Evolutionary conservation across 2,329 filamentous ascomycete genomes (phyloP).

Genomic region (Niveomyces coronatus): DNA sequence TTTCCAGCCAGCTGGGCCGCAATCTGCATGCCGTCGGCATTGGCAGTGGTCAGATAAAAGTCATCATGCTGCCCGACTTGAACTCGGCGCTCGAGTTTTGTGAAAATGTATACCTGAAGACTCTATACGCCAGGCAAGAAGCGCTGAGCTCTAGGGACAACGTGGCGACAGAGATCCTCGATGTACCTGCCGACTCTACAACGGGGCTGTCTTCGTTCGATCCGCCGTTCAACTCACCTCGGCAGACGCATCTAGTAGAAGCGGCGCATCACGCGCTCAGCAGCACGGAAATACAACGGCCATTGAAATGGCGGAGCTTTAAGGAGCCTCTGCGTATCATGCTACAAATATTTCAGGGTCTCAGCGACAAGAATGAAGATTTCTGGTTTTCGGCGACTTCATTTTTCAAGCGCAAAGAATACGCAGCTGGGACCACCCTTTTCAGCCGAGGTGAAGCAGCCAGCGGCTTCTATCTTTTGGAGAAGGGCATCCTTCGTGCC

Average conservation of each 20-base stretch:
- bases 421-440: conserved; percentile 58
- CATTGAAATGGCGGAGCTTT: conserved; percentile 71
- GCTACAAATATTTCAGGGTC: conserved; percentile 86
- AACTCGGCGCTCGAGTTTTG: conserved; percentile 91
- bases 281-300: conserved; percentile 48
- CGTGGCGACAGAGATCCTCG: conserved; percentile 32
- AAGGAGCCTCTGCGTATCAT: conserved; percentile 85
- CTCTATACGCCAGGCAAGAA: conserved; percentile 63
- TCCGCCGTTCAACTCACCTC: conserved; percentile 61
- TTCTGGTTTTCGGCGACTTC: conserved; percentile 79
- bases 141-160: conserved; percentile 38
- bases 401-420: conserved; percentile 65
- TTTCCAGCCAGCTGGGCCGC: conserved; percentile 63
- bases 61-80: conserved; percentile 75
- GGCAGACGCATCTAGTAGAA: conserved; percentile 64
- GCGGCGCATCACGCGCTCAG: conserved; percentile 68
- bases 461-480: conserved; percentile 80
- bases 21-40: conserved; percentile 78
- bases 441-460: conserved; percentile 70
- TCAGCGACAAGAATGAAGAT: conserved; percentile 79
- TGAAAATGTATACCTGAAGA: conserved; percentile 85
- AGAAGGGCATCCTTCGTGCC: conserved; percentile 77
- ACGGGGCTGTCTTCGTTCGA: conserved; percentile 26
- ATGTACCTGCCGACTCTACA: conserved; percentile 31
- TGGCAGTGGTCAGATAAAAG: conserved; percentile 59